Base-by-base conservation (phyloP, 2,329 filamentous ascomycete genomes). In the Pseudocercospora crystallina region DNA sequence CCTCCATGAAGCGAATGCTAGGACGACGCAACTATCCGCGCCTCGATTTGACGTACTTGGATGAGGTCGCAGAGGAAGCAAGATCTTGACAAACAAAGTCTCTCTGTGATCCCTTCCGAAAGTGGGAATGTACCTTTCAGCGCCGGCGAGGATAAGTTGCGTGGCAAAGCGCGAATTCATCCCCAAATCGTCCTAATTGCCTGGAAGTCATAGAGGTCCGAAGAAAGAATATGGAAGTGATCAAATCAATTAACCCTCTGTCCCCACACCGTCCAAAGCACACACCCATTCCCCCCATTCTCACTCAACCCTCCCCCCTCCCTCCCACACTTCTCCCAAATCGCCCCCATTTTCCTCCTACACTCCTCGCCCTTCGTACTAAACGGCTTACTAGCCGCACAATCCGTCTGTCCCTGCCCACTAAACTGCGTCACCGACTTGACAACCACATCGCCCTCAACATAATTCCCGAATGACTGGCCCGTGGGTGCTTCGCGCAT, bases 211-310 rank as follows among this genome's bases (percentile, higher is more conserved):
- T n/a, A n/a, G n/a, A n/a, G n/a, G n/a, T n/a, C n/a, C n/a, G n/a
- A n/a, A n/a, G n/a, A n/a, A n/a, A n/a, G n/a, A n/a, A n/a, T n/a
- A n/a, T n/a, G n/a, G 20, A 26, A 26, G 7, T 26, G 20, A 26
- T 26, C 20, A 26, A 26, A 3, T 47, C 45, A 47, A 39, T 33
- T 40, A 20, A 39, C 46, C 12, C 20, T 26, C 40, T 54, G 47
- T 14, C 51, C 51, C 51, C 51, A 51, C 14, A 56, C 40, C 10
- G 53, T 56, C 53, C 49, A 56, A 8, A 56, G 11, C 13, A 56
- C 53, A 36, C 53, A 56, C 10, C 53, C 53, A 42, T 53, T 47
- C 34, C 29, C 40, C 9, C 43, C 49, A 46, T 45, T 51, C 36
- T 51, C 47, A 15, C 38, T 48, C 42, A 56, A 20, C n/a, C 42